Evolutionary conservation across 164 flowering plant genomes (phyloP), one percentile per base, ranked within the genome.

Genomic region (Hamamelis virginiana): DNA sequence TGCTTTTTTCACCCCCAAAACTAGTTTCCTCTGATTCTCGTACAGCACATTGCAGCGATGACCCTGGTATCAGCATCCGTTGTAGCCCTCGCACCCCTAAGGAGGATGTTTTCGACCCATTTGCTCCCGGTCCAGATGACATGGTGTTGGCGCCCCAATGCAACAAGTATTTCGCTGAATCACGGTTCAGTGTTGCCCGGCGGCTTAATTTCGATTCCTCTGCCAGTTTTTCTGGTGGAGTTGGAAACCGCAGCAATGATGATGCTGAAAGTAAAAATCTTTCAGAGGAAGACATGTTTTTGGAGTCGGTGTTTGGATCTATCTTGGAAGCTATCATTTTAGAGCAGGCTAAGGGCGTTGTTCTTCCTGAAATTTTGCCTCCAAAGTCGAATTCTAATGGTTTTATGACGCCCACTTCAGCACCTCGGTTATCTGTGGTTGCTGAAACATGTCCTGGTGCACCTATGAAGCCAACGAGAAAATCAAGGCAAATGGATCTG

Each of bases 401-500:
- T 16, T 77, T 78, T 6, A 77, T 64, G 41, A 87, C 91, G 4
- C 92, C 92, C 60, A 64, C 73, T 16, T 66, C 68, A 0, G 62
- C 76, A 1, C 75, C 78, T 25, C 73, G 23, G 3, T 22, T 79
- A 10, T 81, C 13, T 64, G 90, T 84, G 28, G 51, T 84, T 64
- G 80, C 89, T n/a, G 87, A 85, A 15, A 80, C 84, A 26, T 89
- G 97, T 51, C 97, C 97, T 1, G 84, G 70, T 44, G 90, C 97
- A 19, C 97, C 94, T 3, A 25, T 69, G 72, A 90, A 85, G 73
- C 67, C 80, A 8, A 5, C 74, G 5, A 66, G 62, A 26, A 78
- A 74, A 53, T 57, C 72, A 2, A 67, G 78, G 80, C 67, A 62
- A 13, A 72, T 83, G 28, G 85, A 80, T 61, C 28, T 52, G 56